Evolutionary conservation across 2,329 filamentous ascomycete genomes (phyloP), one percentile per base, ranked within the genome.

Genomic region (Cryphonectria radicalis): DNA sequence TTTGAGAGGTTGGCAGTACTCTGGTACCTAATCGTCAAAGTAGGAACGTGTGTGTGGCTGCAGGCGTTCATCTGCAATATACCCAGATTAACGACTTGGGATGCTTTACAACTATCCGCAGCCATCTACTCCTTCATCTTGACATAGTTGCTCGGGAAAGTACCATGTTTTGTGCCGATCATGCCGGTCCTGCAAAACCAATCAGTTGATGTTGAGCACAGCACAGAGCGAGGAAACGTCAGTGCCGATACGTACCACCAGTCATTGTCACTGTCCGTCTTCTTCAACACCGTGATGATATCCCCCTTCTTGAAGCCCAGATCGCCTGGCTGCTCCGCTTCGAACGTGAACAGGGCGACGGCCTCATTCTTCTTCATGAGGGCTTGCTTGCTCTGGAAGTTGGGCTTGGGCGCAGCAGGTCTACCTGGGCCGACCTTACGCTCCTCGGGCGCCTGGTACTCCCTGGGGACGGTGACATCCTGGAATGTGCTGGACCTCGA

Each of bases 251-350:
- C 89, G 76, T 86, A 92, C 90, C 95, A 98, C 95, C 95, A 98
- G 80, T 98, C 95, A 70, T 94, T 95, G 71, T 93, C 92, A 76
- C 92, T 98, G 5, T 98, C 93, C 6, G 95, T 98, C 81, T 93
- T 92, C 85, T 99, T 98, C 70, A 97, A 81, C 71, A 99, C 94
- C 0, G 94, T 98, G 75, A 99, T 98, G 70, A 98, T 82, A 42
- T 99, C 96, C 28, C 96, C 96, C 86, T 99, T 99, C 84, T 97
- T 97, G 83, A 99, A 99, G 0, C 92, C 93, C 70, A 98, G 81
- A 80, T 99, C 95, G 5, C 95, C 95, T 0, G 94, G 90, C 81
- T 98, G 95, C 77, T 97, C 95, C 0, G 94, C 91, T 74, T 98
- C 95, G 79, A 99, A 99, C 2, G 93, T 97, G 82, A 93, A 98